Evolutionary conservation across 2,329 filamentous ascomycete genomes (phyloP).

Genomic region (Trichophaea hybrida): DNA sequence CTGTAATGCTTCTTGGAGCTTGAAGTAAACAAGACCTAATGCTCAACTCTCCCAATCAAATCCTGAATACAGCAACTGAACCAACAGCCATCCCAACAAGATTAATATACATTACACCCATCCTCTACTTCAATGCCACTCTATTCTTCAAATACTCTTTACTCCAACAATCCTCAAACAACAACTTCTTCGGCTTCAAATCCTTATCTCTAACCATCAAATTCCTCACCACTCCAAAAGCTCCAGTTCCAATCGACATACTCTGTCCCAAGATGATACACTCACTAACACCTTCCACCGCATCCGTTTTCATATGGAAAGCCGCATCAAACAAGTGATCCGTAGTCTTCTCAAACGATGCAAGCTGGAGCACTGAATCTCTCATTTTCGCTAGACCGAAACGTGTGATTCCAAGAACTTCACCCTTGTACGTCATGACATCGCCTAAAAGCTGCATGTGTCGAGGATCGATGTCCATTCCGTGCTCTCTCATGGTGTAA

Average conservation of each 20-base stretch:
- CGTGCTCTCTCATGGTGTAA: conserved; percentile 61
- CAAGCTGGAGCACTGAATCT: conserved; percentile 82
- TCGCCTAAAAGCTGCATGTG: conserved; percentile 97
- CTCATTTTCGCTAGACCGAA: conserved; percentile 95
- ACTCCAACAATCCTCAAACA: conserved; percentile 57
- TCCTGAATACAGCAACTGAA: too few species aligned
- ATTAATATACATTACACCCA: too few species aligned
- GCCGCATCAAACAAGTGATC: conserved; percentile 95
- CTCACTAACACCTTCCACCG: conserved; percentile 85
- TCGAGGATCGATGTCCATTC: conserved; percentile 87
- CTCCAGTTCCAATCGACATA: conserved; percentile 79
- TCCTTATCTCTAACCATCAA: conserved; percentile 52
- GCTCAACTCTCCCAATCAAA: too few species aligned
- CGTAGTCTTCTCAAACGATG: conserved; percentile 94
- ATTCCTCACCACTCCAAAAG: conserved; percentile 72
- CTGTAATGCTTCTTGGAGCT: too few species aligned
- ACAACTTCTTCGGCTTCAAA: conserved; percentile 42
- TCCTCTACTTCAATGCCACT: background rate
- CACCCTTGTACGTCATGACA: conserved; percentile 98
- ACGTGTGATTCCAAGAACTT: conserved; percentile 88
- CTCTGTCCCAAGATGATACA: conserved; percentile 98
- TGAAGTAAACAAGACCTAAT: too few species aligned
- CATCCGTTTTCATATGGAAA: conserved; percentile 77
- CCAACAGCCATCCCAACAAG: too few species aligned
- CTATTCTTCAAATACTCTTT: conserved; percentile 13